These are phyloP conservation scores for Kernera saxatilis DNA, from an alignment of 345 rosid species.

Conservation along the genomic window DNA sequence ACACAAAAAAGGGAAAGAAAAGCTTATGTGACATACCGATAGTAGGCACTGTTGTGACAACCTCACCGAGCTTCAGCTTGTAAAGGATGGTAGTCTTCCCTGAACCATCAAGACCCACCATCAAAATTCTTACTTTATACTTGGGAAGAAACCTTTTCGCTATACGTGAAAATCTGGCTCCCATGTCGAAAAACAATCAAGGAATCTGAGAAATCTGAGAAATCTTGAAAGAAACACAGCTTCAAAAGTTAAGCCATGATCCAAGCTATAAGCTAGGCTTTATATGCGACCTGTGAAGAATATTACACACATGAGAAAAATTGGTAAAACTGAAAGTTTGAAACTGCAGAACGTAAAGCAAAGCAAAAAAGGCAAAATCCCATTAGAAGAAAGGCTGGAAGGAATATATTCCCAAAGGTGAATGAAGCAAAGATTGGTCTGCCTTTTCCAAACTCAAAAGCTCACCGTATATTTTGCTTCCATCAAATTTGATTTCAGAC, in stretches of 20 bases:
- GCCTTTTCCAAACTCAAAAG: slow-evolving; percentile 19
- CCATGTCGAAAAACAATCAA: slow-evolving; percentile 28
- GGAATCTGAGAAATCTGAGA: not conserved
- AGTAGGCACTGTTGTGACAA: slow-evolving; percentile 53
- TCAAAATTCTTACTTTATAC: slow-evolving; percentile 39
- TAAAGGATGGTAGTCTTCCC: slow-evolving; percentile 70
- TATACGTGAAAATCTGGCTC: slow-evolving; percentile 38
- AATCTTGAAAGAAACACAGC: slow-evolving; percentile 2
- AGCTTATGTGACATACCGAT: slow-evolving; percentile 37
- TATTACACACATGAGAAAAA: not conserved
- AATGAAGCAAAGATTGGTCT: not conserved
- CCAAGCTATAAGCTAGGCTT: not conserved
- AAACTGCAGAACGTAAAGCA: slow-evolving; percentile 3
- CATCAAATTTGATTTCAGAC: slow-evolving; percentile 10
- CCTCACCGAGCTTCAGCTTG: slow-evolving; percentile 64
- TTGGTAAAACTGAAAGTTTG: not conserved
- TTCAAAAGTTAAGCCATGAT: not conserved
- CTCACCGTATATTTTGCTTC: slow-evolving; percentile 3
- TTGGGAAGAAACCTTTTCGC: slow-evolving; percentile 40
- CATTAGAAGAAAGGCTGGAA: slow-evolving; percentile 13
- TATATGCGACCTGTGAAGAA: slow-evolving; percentile 13
- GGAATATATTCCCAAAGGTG: slow-evolving; percentile 26
- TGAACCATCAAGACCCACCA: slow-evolving; percentile 73
- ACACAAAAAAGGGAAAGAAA: not conserved
- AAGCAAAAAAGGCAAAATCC: slow-evolving; percentile 10